These are phyloP conservation scores for Cystofilobasidium macerans DNA, from an alignment of 768 basidiomycete species.

Conservation along the genomic window DNA sequence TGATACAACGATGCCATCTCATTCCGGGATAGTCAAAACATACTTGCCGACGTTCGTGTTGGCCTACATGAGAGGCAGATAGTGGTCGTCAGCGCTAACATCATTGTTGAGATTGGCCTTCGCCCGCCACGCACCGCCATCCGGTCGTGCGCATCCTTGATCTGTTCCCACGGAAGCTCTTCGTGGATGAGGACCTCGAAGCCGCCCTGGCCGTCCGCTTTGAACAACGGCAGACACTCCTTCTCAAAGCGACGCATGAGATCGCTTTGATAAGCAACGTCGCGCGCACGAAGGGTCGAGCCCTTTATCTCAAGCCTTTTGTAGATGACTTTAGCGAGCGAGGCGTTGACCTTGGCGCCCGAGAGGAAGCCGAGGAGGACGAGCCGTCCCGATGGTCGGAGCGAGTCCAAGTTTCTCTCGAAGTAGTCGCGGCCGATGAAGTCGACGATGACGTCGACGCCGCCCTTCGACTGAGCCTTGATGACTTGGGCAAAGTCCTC, in stretches of 20 bases:
- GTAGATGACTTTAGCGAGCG: conserved; percentile 55
- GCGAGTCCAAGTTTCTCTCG: conserved; percentile 56
- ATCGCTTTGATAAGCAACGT: conserved; percentile 62
- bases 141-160: conserved; percentile 66
- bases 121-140: conserved; percentile 51
- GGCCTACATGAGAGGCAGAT: background rate
- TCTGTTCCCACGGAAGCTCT: conserved; percentile 58
- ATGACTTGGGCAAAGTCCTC: conserved; percentile 67
- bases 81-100: background rate
- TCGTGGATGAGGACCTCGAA: conserved; percentile 68
- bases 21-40: background rate
- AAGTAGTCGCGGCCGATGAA: conserved; percentile 69
- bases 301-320: conserved; percentile 83
- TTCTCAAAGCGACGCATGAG: conserved; percentile 40
- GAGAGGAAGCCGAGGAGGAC: conserved; percentile 38
- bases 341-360: conserved; percentile 29
- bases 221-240: conserved; percentile 30
- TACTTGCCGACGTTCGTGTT: conserved; percentile 4
- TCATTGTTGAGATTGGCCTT: too few relatives aligned
- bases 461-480: conserved; percentile 57
- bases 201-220: conserved; percentile 41
- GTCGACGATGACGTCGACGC: conserved; percentile 75
- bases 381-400: conserved; percentile 47
- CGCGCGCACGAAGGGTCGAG: conserved; percentile 68
- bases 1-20: background rate